Evolutionary conservation across 2,329 filamentous ascomycete species (phyloP).

Genomic region (Aspergillus cejpii): DNA sequence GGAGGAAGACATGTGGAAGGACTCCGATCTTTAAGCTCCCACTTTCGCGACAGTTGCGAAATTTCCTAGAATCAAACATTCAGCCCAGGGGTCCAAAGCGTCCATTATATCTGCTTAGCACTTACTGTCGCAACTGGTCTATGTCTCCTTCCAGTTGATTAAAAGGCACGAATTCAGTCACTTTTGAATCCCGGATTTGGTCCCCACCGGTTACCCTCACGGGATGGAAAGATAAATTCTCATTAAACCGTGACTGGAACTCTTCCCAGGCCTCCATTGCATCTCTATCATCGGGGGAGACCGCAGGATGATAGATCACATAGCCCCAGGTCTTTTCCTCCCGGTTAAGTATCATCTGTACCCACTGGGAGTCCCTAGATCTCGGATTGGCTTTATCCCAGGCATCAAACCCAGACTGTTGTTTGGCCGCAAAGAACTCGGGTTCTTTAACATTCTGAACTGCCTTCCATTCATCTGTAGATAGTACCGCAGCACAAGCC

Average conservation of each 20-base stretch:
- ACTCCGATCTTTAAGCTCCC: constrained; percentile 3
- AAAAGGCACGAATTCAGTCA: not conserved
- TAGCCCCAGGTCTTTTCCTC: constrained; percentile 4
- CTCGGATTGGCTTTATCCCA: not conserved
- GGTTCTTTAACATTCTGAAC: not conserved
- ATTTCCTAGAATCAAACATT: constrained; percentile 3
- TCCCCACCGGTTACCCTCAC: not conserved
- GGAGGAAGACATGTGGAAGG: constrained; percentile 8
- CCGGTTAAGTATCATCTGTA: constrained; percentile 3
- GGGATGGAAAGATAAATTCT: not conserved
- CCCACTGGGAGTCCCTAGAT: constrained; percentile 1
- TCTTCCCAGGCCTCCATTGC: constrained; percentile 1
- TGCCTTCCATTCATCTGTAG: not conserved
- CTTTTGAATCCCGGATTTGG: not conserved
- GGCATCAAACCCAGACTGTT: not conserved
- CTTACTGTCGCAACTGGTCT: not conserved
- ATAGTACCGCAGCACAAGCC: not conserved
- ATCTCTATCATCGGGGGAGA: not conserved
- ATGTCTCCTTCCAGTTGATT: not conserved
- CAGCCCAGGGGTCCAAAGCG: too few relatives aligned
- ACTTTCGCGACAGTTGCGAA: constrained; percentile 6
- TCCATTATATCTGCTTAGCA: not conserved
- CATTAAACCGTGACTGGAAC: constrained; percentile 1
- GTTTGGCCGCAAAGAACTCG: not conserved
- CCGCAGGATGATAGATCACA: not conserved